phyloP scores from a whole-genome alignment of 2,329 filamentous ascomycete genomes.

The Ascochyta koolunga region DNA sequence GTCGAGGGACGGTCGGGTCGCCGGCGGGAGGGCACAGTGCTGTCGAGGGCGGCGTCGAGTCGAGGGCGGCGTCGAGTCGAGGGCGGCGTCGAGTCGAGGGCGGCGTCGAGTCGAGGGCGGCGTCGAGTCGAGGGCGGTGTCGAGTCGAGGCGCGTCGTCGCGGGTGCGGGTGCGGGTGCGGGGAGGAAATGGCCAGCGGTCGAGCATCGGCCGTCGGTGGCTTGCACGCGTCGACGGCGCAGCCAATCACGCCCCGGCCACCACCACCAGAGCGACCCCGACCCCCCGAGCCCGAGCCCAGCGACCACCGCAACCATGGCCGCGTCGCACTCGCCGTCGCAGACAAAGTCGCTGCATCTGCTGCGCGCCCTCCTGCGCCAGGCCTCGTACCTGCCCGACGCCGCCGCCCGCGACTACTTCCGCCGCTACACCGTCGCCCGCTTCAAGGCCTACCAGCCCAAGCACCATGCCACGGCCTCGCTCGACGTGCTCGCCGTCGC shows the following conservation, averaged over 20 bases:
- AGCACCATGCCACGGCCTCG: conserved; percentile 27
- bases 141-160: background rate
- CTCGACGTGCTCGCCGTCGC: conserved; percentile 23
- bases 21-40: background rate
- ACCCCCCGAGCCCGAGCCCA: too few relatives aligned
- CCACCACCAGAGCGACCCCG: too few relatives aligned
- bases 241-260: conserved; percentile 35
- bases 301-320: too few relatives aligned
- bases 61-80: background rate
- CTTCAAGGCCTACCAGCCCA: conserved; percentile 54
- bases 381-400: conserved; percentile 66
- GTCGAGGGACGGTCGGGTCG: background rate
- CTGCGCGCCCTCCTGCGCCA: conserved; percentile 64
- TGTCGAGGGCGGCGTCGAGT: background rate
- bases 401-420: conserved; percentile 58
- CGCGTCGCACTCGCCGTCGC: background rate
- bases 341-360: conserved; percentile 50
- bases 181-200: conserved; percentile 26
- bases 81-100: background rate
- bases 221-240: conserved; percentile 1
- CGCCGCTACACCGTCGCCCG: conserved; percentile 54
- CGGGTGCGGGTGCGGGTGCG: conserved; percentile 6
- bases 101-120: background rate
- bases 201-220: background rate
- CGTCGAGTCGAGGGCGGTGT: background rate